Percentiles rank a stretch among this genome's conserved stretches.
These are phyloP conservation scores for Pyrenula aspistea DNA, from an alignment of 495 filamentous ascomycete species.

Conservation along the genomic window DNA sequence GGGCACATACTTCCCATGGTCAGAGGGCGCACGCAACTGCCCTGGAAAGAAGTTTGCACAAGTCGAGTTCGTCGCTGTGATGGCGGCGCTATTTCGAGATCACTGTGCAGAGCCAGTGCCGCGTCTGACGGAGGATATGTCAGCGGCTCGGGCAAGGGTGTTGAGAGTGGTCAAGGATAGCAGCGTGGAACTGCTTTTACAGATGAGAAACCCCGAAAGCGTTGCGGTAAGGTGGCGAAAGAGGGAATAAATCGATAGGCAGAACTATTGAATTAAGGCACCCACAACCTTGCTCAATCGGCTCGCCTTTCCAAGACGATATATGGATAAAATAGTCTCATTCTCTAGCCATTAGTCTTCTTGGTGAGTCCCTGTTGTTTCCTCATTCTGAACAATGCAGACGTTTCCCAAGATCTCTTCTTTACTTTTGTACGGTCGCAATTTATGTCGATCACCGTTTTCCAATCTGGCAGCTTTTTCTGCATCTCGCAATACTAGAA, in stretches of 20 bases:
- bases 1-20: conserved; percentile 34
- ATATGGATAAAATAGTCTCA: no score
- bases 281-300: no score
- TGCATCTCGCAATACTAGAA: no score
- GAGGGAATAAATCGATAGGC: neutral
- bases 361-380: no score
- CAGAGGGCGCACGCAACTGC: conserved; percentile 31
- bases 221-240: conserved; percentile 7
- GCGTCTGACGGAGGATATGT: conserved; percentile 3
- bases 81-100: conserved; percentile 26
- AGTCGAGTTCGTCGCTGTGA: conserved; percentile 39
- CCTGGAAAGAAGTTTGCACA: conserved; percentile 39
- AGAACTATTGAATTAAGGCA: no score
- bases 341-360: no score
- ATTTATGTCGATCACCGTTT: no score
- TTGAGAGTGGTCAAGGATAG: conserved; percentile 1
- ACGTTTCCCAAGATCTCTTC: no score
- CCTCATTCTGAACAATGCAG: no score
- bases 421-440: no score
- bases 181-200: conserved; percentile 6
- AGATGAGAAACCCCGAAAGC: conserved; percentile 11
- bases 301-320: no score
- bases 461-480: no score
- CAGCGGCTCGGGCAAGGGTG: conserved; percentile 6
- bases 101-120: conserved; percentile 1